Evolutionary conservation across 495 filamentous ascomycete species (phyloP), one percentile per base, ranked within the genome.

Genomic region (Apiosordaria backusii): DNA sequence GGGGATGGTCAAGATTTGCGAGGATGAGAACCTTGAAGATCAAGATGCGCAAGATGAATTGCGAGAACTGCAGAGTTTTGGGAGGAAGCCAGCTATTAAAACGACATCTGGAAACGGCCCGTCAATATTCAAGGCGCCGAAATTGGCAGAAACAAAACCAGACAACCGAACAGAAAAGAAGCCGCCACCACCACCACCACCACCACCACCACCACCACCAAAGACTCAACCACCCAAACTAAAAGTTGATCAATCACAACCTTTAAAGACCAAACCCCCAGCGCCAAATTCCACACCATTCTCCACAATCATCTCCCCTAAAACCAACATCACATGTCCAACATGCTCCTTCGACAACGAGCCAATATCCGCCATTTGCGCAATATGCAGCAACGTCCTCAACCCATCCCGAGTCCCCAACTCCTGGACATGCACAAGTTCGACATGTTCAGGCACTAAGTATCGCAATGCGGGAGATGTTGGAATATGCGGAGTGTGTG

Each of bases 1-100:
- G 16, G 79, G 82, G 9, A 78, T 92, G 81, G 76, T 92, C 66
- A 88, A 86, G 65, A 84, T 93, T 18, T 93, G 91, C 72, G 88
- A 86, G 65, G 87, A 88, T 59, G 89, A 90, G 67, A 84, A 90
- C 61, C 77, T 78, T 19, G 77, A 85, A n/a, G 83, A 86, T 61
- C 78, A 82, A 19, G 84, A 89, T 65, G 85, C 82, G 18, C 77
- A 81, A 68, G 76, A 83, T 52, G 90, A 92, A 74, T 78, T 89
- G 70, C 74, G 80, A 23, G 89, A 91, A 73, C 74, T 92, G 21
- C 69, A 65, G 61, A 61, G 65, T 6, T 74, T 74, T 35, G 62
- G 53, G 29, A 57, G 50, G 62, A 64, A 54, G 52, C 21, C 52
- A 4, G 57, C 26, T 25, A n/a, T 35, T 3, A 25, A 21, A 3